Percentiles rank a stretch among this genome's conserved stretches.
Conservation (phyloP, 352 stramenopile genomes). For the Phytopythium helicoides region DNA sequence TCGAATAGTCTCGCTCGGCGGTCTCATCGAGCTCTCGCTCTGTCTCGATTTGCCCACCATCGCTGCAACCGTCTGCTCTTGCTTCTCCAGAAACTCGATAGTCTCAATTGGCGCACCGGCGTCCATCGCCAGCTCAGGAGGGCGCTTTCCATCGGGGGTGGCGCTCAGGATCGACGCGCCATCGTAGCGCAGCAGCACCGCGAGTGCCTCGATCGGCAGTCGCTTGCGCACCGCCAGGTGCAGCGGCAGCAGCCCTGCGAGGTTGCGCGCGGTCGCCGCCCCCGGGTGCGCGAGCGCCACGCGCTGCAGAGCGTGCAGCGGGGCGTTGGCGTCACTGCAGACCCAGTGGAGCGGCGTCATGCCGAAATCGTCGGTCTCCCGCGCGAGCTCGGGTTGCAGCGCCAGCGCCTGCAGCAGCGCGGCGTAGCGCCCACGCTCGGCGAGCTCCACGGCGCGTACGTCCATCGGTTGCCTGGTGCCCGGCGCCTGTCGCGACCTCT, state of each 20-base stretch:
- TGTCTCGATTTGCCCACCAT: background rate
- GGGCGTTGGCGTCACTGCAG: conserved; percentile 55
- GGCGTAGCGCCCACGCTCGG: conserved; percentile 44
- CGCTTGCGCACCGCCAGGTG: conserved; percentile 67
- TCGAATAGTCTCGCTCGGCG: background rate
- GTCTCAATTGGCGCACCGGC: conserved; percentile 22
- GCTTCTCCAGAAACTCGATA: conserved; percentile 31
- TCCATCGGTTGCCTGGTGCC: no score
- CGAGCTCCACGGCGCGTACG: conserved; percentile 32
- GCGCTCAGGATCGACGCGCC: conserved; percentile 39
- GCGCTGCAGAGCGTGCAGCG: conserved; percentile 43
- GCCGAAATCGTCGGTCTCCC: conserved; percentile 52
- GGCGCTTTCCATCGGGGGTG: conserved; percentile 52
- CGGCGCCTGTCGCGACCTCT: background rate
- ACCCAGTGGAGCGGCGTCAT: conserved; percentile 86
- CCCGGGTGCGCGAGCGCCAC: conserved; percentile 48
- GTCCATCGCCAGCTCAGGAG: conserved; percentile 43
- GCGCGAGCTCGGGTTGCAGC: conserved; percentile 38
- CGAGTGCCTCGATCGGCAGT: conserved; percentile 53
- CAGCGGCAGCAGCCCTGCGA: conserved; percentile 59
- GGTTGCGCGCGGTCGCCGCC: conserved; percentile 39
- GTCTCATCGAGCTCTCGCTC: background rate
- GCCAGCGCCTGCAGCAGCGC: conserved; percentile 40
- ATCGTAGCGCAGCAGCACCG: conserved; percentile 69
- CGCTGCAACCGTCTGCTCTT: conserved; percentile 33